Evolutionary conservation across 441 rosid species (phyloP).

Genomic region (Mallotus japonicus): DNA sequence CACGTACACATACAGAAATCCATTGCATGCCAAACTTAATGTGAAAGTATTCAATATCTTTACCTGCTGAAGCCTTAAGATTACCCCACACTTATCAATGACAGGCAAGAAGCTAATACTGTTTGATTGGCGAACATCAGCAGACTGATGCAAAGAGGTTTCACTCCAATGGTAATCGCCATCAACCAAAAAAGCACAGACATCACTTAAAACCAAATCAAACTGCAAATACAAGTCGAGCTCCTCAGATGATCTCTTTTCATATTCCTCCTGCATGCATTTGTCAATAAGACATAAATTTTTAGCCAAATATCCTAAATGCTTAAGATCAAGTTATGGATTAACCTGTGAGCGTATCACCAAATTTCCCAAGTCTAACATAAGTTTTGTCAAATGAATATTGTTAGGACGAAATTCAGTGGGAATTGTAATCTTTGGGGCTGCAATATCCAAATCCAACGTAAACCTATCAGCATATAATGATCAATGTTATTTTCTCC

Average conservation of each 20-base stretch:
- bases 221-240: conserved; percentile 80
- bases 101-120: conserved; percentile 72
- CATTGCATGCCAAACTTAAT: conserved; percentile 21
- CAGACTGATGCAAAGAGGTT: conserved; percentile 34
- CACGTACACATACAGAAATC: conserved; percentile 14
- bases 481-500: conserved; percentile 12
- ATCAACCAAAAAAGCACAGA: conserved; percentile 93
- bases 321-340: conserved; percentile 19
- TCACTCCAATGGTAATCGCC: conserved; percentile 88
- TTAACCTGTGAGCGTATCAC: conserved; percentile 85
- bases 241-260: conserved; percentile 50
- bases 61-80: conserved; percentile 93
- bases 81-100: conserved; percentile 89
- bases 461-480: conserved; percentile 62
- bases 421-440: conserved; percentile 98
- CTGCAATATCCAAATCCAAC: conserved; percentile 98
- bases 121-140: conserved; percentile 32
- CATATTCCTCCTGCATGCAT: conserved; percentile 68
- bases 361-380: conserved; percentile 96
- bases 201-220: conserved; percentile 92
- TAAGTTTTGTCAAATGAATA: conserved; percentile 75
- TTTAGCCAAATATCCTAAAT: conserved; percentile 18
- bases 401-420: conserved; percentile 81
- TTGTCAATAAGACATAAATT: conserved; percentile 19
- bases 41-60: conserved; percentile 21